Base-by-base conservation (phyloP, 225 moss, liverwort and hornwort genomes). In the Ulota crispa region DNA sequence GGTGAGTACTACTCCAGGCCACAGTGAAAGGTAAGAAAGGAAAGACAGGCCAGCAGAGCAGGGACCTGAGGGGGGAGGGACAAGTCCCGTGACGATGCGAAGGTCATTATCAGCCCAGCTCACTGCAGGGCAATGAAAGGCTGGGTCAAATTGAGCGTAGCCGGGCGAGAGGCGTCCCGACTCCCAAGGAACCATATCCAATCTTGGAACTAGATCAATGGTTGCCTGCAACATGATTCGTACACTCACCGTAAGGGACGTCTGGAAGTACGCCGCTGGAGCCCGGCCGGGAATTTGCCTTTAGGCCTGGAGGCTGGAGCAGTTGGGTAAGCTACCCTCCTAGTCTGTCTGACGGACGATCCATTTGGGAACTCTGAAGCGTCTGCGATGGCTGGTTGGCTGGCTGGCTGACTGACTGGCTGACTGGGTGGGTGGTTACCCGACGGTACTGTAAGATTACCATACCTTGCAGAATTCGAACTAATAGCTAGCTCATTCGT, bases 101-200 rank as follows among this genome's bases (percentile, higher is more conserved):
- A 78, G 78, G 86, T 86, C 86, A 76, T 71, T 71, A 72, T 86
- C 86, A 83, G 75, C 71, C 79, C 76, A 76, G 86, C 83, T 79
- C 68, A 64, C 41, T 37, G 42, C 81, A 56, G 74, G 66, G 41
- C 65, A 74, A 66, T 41, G 32, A 63, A 43, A 75, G 83, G 86
- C 80, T 39, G 83, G 80, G 83, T 86, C 86, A 86, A 86, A 86
- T 70, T 63, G 70, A 64, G 65, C 42, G 63, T 54, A 76, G 37
- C 45, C 8, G 67, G 45, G 69, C 39, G 66, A 30, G 68, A 24
- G 53, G 11, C 57, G 79, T 70, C 61, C 31, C 70, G 60, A 14
- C 61, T 67, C 81, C 85, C 77, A 37, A 60, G 53, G 61, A 65
- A 11, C 85, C 85, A 82, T 85, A 82, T 85, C 85, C 82, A 82